These are phyloP conservation scores for Durusdinium trenchii DNA, from an alignment of 73 alveolate species.

Conservation along the genomic window DNA sequence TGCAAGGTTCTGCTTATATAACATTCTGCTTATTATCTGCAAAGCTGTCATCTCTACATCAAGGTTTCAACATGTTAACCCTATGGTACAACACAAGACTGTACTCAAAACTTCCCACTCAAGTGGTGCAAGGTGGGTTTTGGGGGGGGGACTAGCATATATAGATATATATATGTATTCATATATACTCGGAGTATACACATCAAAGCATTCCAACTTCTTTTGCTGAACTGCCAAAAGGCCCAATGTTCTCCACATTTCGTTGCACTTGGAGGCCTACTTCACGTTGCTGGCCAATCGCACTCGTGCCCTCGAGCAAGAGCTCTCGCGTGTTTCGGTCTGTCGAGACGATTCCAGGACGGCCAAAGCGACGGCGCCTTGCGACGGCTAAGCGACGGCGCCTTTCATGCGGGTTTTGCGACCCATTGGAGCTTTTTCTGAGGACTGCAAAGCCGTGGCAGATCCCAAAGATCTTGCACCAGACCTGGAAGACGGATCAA, in stretches of 20 bases:
- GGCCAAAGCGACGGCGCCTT: background rate
- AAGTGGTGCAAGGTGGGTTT: too few species aligned
- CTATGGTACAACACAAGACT: too few species aligned
- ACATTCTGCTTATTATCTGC: too few species aligned
- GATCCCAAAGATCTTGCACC: slow-evolving; percentile 81
- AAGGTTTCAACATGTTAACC: too few species aligned
- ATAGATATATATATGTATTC: background rate
- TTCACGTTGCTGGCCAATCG: background rate
- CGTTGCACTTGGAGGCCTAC: slow-evolving; percentile 2
- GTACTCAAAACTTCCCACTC: too few species aligned
- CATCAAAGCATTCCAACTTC: background rate
- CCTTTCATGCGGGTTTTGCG: too few species aligned
- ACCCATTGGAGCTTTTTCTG: too few species aligned
- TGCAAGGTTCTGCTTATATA: too few species aligned
- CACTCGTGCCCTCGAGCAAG: slow-evolving; percentile 2
- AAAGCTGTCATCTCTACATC: too few species aligned
- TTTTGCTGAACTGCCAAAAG: background rate
- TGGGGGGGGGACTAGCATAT: too few species aligned
- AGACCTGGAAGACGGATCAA: slow-evolving; percentile 86
- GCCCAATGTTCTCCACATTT: background rate
- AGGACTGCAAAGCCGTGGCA: background rate
- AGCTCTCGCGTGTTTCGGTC: background rate
- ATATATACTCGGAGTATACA: background rate
- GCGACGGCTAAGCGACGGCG: background rate
- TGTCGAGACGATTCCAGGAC: background rate